Percentiles rank a stretch among this genome's conserved stretches.
Conservation (phyloP, 2,329 filamentous ascomycete genomes). For the Beauveria caledonica region DNA sequence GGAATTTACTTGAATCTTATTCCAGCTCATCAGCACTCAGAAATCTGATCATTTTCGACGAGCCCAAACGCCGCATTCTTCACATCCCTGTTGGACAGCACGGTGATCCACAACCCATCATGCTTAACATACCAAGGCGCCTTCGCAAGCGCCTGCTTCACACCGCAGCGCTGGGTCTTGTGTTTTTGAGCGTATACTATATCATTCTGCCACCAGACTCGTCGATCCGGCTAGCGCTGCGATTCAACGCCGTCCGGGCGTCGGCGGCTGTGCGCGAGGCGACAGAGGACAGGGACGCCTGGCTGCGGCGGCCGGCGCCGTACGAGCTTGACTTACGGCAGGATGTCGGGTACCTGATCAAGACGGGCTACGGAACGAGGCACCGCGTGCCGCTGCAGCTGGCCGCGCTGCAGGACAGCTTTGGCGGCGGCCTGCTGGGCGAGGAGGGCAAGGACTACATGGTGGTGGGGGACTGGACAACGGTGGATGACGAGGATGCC, state of each 20-base stretch:
- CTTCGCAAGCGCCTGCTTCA: constrained; percentile 22
- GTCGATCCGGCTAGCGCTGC: constrained; percentile 24
- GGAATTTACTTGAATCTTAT: not conserved
- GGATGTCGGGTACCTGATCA: constrained; percentile 44
- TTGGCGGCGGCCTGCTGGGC: constrained; percentile 23
- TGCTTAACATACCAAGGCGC: constrained; percentile 21
- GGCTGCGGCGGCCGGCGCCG: constrained; percentile 31
- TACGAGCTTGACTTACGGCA: constrained; percentile 35
- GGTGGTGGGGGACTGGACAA: constrained; percentile 44
- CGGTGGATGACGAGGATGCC: constrained; percentile 24
- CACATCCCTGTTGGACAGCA: not conserved
- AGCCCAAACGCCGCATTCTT: not conserved
- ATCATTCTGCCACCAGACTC: constrained; percentile 27
- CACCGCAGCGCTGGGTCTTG: constrained; percentile 16
- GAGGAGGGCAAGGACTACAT: constrained; percentile 34
- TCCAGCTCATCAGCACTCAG: not conserved
- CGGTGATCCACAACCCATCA: not conserved
- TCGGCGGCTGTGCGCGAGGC: constrained; percentile 22
- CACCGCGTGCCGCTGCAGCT: constrained; percentile 39
- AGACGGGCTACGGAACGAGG: constrained; percentile 48
- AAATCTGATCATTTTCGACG: not conserved
- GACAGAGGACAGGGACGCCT: constrained; percentile 29
- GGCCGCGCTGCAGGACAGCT: constrained; percentile 29
- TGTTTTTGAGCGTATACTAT: constrained; percentile 21
- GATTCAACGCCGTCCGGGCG: constrained; percentile 27